Evolutionary conservation across 1,139 yeast genomes (phyloP), one percentile per base, ranked within the genome.

Genomic region (Pneumocystis murina): DNA sequence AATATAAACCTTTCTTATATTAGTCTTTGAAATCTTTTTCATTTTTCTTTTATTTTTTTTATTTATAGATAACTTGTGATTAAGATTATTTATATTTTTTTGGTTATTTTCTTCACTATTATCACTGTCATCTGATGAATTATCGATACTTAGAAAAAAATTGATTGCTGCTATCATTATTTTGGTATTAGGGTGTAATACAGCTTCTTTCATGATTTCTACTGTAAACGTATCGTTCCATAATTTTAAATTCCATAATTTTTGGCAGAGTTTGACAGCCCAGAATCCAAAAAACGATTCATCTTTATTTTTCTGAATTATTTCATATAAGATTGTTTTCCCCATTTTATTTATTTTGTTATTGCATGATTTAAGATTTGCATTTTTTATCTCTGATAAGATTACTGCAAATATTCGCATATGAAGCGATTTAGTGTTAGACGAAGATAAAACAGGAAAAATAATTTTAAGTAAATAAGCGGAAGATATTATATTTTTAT

Each of bases 161-260:
- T 84, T 79, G 43, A 89, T 94, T 65, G 97, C 98, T 1, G 97
- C 87, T 66, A 86, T 78, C 14, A 95, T 87, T 63, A 92, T 95
- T 75, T 92, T 92, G 16, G 84, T 81, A 70, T 91, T 95, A 12
- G 87, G 84, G 72, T 90, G 96, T 66, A 87, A 75, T 1, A 97
- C 90, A 0, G 97, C 97, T 71, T 89, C 95, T 1, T 95, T 86
- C 97, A 94, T 91, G 71, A 92, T 84, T 75, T 92, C 98, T 33
- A 92, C 96, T 0, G 97, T 86, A 70, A 97, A 80, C 0, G 96
- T 82, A 75, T 92, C 99, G 28, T 63, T 62, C 99, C 99, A 92
- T 66, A 92, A 86, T 71, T 96, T 96, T 72, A 97, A 81, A 77
- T 95, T 82, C 99, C 99, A 92, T 64, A 92, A 79, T 74, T 92